These are phyloP conservation scores for Aegilops longissima DNA, from an alignment of 176 grass and related monocot species.

Conservation along the genomic window DNA sequence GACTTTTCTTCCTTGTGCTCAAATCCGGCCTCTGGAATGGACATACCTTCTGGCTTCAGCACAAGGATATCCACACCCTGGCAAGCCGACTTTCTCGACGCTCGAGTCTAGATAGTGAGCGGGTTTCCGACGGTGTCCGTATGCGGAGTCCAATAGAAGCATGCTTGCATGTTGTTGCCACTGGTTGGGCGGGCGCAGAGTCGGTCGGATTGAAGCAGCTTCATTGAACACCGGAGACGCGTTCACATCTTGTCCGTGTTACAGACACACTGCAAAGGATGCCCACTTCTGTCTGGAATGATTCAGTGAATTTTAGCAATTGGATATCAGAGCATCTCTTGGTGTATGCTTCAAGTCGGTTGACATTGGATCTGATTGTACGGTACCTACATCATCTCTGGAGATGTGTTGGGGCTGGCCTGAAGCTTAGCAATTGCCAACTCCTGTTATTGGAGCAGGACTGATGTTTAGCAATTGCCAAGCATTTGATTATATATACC, in stretches of 20 bases:
- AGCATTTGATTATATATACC: neutral
- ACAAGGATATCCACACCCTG: neutral
- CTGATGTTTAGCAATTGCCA: neutral
- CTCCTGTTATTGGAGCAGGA: neutral
- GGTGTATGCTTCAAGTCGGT: neutral
- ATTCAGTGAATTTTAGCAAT: neutral
- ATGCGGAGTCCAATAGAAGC: neutral
- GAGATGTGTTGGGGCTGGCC: neutral
- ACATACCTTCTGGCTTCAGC: neutral
- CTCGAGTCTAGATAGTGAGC: neutral
- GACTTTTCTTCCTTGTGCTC: neutral
- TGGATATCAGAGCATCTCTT: neutral
- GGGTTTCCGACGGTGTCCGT: neutral
- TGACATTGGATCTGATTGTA: conserved; percentile 1
- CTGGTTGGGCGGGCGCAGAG: neutral
- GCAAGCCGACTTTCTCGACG: neutral
- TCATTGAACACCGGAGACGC: neutral
- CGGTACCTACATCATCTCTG: neutral
- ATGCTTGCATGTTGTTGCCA: neutral
- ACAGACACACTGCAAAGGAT: neutral
- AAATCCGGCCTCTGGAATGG: neutral
- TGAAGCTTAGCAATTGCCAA: neutral
- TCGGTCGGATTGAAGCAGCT: neutral
- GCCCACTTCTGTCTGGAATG: neutral
- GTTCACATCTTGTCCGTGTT: neutral